Evolutionary conservation across 108 stramenopile species (phyloP).

Genomic region (Asterionellopsis glacialis): DNA sequence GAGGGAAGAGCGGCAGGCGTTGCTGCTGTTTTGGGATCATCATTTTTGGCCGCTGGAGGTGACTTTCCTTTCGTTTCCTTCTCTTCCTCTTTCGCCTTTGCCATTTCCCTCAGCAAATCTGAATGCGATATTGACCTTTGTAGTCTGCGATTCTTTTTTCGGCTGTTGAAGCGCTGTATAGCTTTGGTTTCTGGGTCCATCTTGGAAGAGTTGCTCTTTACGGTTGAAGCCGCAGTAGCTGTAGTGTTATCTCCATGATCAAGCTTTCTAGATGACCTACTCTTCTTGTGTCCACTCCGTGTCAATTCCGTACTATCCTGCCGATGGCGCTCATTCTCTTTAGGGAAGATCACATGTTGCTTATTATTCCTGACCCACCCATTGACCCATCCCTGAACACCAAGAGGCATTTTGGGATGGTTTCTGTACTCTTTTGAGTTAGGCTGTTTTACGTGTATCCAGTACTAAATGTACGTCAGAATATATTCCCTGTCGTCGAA

Average conservation of each 20-base stretch:
- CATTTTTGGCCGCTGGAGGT: too few relatives aligned
- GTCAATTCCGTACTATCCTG: not conserved
- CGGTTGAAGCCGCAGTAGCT: not conserved
- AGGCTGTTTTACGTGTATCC: too few relatives aligned
- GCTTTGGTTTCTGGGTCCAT: slow-evolving; percentile 5
- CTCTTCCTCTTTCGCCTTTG: slow-evolving; percentile 3
- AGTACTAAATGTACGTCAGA: too few relatives aligned
- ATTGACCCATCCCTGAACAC: slow-evolving; percentile 25
- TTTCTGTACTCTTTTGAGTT: not conserved
- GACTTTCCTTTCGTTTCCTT: not conserved
- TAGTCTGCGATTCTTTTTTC: not conserved
- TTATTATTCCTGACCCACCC: slow-evolving; percentile 31
- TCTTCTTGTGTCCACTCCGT: not conserved
- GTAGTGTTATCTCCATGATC: not conserved
- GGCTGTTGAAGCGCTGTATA: slow-evolving; percentile 5
- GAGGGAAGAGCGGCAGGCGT: too few relatives aligned
- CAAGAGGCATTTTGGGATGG: slow-evolving; percentile 15
- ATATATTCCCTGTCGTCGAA: too few relatives aligned
- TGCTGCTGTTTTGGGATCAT: too few relatives aligned
- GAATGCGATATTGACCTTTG: slow-evolving; percentile 9
- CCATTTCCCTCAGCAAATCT: slow-evolving; percentile 15
- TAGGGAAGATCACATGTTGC: slow-evolving; percentile 22
- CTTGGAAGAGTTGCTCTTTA: not conserved
- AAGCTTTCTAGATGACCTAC: not conserved
- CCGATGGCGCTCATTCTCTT: not conserved